Conservation (phyloP, 2,329 filamentous ascomycete genomes). For the Huntiella decipiens region DNA sequence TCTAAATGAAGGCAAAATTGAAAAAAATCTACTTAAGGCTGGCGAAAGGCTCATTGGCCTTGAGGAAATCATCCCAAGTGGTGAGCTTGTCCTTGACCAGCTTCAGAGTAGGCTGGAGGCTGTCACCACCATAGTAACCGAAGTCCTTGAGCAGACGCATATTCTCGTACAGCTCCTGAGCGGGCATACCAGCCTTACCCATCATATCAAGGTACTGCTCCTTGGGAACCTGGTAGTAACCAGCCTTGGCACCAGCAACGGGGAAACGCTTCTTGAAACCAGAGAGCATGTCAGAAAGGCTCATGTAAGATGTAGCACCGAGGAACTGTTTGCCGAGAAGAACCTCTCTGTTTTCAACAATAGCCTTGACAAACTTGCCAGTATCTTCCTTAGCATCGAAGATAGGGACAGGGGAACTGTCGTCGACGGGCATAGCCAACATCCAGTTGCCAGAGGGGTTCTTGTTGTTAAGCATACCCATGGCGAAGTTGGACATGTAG, state of each 20-base stretch:
- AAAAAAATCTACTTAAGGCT: conserved; percentile 4
- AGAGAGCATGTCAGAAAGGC: conserved; percentile 17
- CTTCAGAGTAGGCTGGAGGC: conserved; percentile 17
- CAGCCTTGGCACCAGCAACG: conserved; percentile 19
- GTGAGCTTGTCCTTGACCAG: conserved; percentile 21
- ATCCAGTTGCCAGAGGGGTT: conserved; percentile 17
- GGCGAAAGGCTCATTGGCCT: conserved; percentile 8
- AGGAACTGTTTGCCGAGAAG: conserved; percentile 19
- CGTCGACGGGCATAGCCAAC: conserved; percentile 16
- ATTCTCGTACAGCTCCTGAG: conserved; percentile 24
- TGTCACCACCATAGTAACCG: conserved; percentile 22
- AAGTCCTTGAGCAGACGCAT: conserved; percentile 23
- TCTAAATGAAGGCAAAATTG: no score
- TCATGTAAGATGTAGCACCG: conserved; percentile 21
- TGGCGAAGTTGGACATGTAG: conserved; percentile 33
- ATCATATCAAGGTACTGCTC: conserved; percentile 21
- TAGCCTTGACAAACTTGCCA: conserved; percentile 21
- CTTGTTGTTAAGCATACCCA: conserved; percentile 15
- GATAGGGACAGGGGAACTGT: conserved; percentile 20
- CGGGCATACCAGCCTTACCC: conserved; percentile 12
- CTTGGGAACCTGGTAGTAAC: conserved; percentile 17
- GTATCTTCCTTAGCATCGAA: conserved; percentile 22
- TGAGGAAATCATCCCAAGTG: conserved; percentile 21
- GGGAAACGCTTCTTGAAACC: conserved; percentile 17
- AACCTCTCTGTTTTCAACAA: conserved; percentile 14